Conservation (phyloP, 352 stramenopile species). For the Pythium aristosporum region DNA sequence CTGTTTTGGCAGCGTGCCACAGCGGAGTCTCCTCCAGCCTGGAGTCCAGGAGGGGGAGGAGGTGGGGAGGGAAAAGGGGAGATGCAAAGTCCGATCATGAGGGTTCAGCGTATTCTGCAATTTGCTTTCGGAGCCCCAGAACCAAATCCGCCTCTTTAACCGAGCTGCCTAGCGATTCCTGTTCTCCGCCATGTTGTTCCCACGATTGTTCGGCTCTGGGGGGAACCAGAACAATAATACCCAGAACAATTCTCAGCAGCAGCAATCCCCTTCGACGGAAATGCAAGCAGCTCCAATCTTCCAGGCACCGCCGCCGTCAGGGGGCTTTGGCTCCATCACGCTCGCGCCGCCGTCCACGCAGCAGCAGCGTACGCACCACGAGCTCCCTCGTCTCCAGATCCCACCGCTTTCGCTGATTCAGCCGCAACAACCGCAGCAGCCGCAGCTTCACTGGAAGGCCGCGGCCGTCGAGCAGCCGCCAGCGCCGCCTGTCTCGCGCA, state of each 20-base stretch:
- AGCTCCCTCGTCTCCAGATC: conserved; percentile 68
- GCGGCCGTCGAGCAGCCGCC: conserved; percentile 30
- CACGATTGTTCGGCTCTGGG: conserved; percentile 25
- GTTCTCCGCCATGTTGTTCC: conserved; percentile 22
- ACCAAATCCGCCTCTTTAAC: conserved; percentile 1
- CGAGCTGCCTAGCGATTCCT: not conserved
- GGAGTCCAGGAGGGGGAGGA: not conserved
- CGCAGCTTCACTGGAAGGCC: conserved; percentile 52
- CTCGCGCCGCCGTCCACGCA: conserved; percentile 15
- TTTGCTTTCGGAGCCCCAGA: conserved; percentile 24
- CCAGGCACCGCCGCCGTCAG: not conserved
- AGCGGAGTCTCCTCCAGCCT: not conserved
- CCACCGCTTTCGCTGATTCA: conserved; percentile 47
- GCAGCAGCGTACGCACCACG: conserved; percentile 39
- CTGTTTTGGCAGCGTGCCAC: conserved; percentile 19
- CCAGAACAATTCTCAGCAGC: not conserved
- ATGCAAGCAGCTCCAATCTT: not conserved
- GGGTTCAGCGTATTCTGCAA: conserved; percentile 24
- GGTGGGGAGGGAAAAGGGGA: conserved; percentile 15
- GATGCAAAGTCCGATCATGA: conserved; percentile 14
- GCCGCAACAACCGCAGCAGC: conserved; percentile 38
- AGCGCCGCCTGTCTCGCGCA: conserved; percentile 24
- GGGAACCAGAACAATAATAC: conserved; percentile 18
- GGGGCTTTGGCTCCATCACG: conserved; percentile 12
- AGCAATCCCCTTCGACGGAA: not conserved